phyloP scores from a whole-genome alignment of 345 rosid genomes.

The Gossypium bickii region DNA sequence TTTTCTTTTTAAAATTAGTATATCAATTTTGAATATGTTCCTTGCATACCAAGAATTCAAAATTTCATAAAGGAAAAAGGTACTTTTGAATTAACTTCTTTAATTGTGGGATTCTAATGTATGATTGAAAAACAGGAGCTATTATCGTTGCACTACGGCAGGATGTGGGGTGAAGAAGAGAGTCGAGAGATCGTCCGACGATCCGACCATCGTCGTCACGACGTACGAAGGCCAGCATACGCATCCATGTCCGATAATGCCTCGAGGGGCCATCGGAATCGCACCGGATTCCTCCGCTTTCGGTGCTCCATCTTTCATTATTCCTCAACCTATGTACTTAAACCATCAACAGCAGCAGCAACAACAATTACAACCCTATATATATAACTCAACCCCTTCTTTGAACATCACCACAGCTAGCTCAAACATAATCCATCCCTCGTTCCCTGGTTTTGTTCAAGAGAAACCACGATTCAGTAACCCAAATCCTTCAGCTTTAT shows the following conservation, averaged over 20 bases:
- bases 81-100: background rate
- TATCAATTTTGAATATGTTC: background rate
- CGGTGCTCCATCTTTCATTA: constrained; percentile 35
- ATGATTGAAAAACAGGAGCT: constrained; percentile 60
- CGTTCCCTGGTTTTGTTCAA: constrained; percentile 29
- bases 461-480: constrained; percentile 26
- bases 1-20: background rate
- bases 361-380: constrained; percentile 23
- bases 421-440: constrained; percentile 22
- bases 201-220: constrained; percentile 74
- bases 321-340: constrained; percentile 46
- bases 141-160: constrained; percentile 90
- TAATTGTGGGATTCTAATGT: background rate
- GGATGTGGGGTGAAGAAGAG: constrained; percentile 98
- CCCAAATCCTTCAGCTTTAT: constrained; percentile 21
- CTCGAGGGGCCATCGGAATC: constrained; percentile 58
- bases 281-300: constrained; percentile 21
- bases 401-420: constrained; percentile 23
- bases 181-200: constrained; percentile 91
- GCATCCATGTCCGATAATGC: constrained; percentile 72
- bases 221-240: constrained; percentile 96
- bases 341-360: constrained; percentile 26
- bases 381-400: constrained; percentile 35
- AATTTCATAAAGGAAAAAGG: background rate
- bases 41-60: background rate